Evolutionary conservation across 2,329 filamentous ascomycete species (phyloP).

Genomic region (Cladosporium cucumerinum): DNA sequence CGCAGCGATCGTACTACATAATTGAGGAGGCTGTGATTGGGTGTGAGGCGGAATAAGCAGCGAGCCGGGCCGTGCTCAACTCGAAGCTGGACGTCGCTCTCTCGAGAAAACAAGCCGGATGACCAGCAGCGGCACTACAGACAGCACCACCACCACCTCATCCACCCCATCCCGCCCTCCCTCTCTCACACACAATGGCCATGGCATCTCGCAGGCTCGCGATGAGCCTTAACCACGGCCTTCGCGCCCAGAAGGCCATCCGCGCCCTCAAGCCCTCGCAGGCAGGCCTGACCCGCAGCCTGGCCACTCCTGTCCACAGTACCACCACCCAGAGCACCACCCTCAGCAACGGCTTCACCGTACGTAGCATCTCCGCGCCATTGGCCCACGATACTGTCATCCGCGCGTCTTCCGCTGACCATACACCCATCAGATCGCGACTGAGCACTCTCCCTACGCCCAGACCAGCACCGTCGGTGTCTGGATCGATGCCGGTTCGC

Average conservation of each 20-base stretch:
- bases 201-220: slow-evolving; percentile 98
- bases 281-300: slow-evolving; percentile 72
- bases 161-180: slow-evolving; percentile 24
- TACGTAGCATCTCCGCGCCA: slow-evolving; percentile 44
- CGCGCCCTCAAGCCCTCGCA: slow-evolving; percentile 58
- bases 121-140: slow-evolving; percentile 17
- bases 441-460: slow-evolving; percentile 95
- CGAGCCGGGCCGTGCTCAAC: neutral
- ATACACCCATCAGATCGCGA: slow-evolving; percentile 69
- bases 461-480: slow-evolving; percentile 98
- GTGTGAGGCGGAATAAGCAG: too few species aligned
- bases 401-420: slow-evolving; percentile 18
- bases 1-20: too few species aligned
- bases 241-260: slow-evolving; percentile 83
- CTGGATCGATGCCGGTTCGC: slow-evolving; percentile 98
- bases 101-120: slow-evolving; percentile 8
- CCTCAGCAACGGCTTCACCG: slow-evolving; percentile 94
- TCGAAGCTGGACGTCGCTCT: slow-evolving; percentile 10
- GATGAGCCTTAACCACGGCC: slow-evolving; percentile 85
- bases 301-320: slow-evolving; percentile 78
- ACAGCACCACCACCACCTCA: slow-evolving; percentile 39
- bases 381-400: neutral
- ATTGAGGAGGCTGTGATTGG: too few species aligned
- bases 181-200: slow-evolving; percentile 34
- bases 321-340: slow-evolving; percentile 94